Evolutionary conservation across 192 early-diverging fungal species (phyloP).

Genomic region (Powellomyces hirtus): DNA sequence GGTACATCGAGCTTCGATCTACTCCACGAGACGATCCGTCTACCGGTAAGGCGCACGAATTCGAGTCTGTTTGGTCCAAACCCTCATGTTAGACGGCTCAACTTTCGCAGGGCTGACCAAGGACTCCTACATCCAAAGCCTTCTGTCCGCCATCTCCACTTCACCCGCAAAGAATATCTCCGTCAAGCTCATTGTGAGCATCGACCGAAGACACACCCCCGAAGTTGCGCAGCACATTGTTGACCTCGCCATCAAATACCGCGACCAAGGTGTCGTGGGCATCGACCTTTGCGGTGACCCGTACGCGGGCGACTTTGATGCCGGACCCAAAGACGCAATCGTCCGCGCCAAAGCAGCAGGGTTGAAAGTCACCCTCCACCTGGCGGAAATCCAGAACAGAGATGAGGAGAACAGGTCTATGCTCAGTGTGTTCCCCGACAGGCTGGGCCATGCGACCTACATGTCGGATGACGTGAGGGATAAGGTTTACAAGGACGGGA

Average conservation of each 20-base stretch:
- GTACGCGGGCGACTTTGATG: conserved; percentile 37
- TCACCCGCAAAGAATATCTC: conserved; percentile 30
- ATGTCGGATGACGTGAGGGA: conserved; percentile 32
- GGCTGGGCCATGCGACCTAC: conserved; percentile 60
- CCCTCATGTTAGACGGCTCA: background rate
- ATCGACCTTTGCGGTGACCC: conserved; percentile 64
- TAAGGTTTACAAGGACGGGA: conserved; percentile 28
- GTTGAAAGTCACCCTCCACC: conserved; percentile 56
- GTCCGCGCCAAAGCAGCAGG: conserved; percentile 42
- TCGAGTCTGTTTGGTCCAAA: background rate
- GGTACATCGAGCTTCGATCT: conserved; percentile 58
- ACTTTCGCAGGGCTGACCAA: conserved; percentile 40
- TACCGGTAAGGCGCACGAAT: conserved; percentile 23
- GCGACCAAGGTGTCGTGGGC: conserved; percentile 45
- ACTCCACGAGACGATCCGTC: conserved; percentile 48
- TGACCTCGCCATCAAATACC: conserved; percentile 46
- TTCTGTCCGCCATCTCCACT: conserved; percentile 30
- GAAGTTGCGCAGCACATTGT: conserved; percentile 51
- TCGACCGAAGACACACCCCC: conserved; percentile 50
- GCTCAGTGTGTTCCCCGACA: conserved; percentile 40
- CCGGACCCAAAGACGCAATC: conserved; percentile 42
- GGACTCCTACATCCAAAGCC: conserved; percentile 41
- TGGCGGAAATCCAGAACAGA: conserved; percentile 50
- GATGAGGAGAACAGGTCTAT: conserved; percentile 39
- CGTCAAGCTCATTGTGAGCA: conserved; percentile 49